Conservation (phyloP, 306 rosid genomes). For the Begonia peltatifolia region DNA sequence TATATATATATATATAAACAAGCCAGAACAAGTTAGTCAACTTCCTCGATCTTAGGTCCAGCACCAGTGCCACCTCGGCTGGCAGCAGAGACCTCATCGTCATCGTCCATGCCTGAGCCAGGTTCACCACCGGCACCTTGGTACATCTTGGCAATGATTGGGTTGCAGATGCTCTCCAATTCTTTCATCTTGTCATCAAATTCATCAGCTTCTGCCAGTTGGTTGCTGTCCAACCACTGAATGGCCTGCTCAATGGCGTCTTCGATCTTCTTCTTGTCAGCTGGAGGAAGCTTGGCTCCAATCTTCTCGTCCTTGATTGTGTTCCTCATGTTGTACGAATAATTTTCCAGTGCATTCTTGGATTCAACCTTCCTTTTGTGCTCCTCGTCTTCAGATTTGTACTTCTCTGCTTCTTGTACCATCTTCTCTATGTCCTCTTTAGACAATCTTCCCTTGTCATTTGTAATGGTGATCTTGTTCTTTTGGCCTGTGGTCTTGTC, state of each 20-base stretch:
- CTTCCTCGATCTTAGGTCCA: constrained; percentile 60
- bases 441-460: constrained; percentile 50
- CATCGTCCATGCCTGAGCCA: constrained; percentile 17
- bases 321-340: constrained; percentile 50
- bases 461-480: constrained; percentile 58
- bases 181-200: constrained; percentile 62
- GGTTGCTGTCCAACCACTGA: constrained; percentile 49
- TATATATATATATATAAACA: no score
- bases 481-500: constrained; percentile 56
- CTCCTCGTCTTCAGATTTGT: constrained; percentile 51
- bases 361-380: constrained; percentile 42
- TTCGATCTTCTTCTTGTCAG: constrained; percentile 46
- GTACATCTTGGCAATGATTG: constrained; percentile 58
- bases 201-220: constrained; percentile 50
- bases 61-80: constrained; percentile 38
- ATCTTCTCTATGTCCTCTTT: constrained; percentile 59
- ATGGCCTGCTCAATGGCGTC: constrained; percentile 40
- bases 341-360: constrained; percentile 46
- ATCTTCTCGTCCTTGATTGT: constrained; percentile 43
- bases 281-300: constrained; percentile 26
- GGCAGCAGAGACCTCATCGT: constrained; percentile 28
- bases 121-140: constrained; percentile 31
- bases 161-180: constrained; percentile 49
- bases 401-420: constrained; percentile 63
- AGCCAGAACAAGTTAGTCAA: constrained; percentile 19